Evolutionary conservation across 768 basidiomycete species (phyloP).

Genomic region (Fibroporia radiculosa): DNA sequence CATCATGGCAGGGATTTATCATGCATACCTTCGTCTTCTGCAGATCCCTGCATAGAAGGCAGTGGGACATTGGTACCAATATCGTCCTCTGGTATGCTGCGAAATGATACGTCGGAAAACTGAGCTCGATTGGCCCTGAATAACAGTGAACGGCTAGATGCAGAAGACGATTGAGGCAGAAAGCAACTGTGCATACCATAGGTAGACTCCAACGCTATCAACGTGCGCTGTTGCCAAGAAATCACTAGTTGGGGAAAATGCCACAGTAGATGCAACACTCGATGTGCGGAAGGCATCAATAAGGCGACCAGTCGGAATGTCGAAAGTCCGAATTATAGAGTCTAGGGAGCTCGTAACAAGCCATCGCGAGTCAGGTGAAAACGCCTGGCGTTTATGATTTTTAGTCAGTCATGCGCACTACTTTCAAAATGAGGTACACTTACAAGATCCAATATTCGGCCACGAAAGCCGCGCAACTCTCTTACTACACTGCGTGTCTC

Average conservation of each 20-base stretch:
- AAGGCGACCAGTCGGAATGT: constrained; percentile 85
- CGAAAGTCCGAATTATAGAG: constrained; percentile 89
- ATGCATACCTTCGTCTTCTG: constrained; percentile 69
- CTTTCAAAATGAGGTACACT: constrained; percentile 17
- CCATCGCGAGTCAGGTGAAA: constrained; percentile 96
- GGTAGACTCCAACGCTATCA: constrained; percentile 87
- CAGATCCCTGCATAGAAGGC: constrained; percentile 77
- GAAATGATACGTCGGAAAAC: constrained; percentile 78
- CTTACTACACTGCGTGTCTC: constrained; percentile 85
- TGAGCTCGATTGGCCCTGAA: constrained; percentile 92
- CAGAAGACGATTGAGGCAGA: not conserved
- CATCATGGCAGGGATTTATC: not conserved
- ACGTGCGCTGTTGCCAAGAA: constrained; percentile 94
- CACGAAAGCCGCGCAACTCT: constrained; percentile 78
- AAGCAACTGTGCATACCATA: constrained; percentile 54
- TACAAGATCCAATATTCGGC: constrained; percentile 85
- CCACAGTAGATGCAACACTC: constrained; percentile 81
- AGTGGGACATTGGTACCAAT: constrained; percentile 62
- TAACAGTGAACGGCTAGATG: constrained; percentile 5
- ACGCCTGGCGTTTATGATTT: constrained; percentile 49
- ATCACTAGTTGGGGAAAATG: constrained; percentile 93
- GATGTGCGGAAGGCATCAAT: constrained; percentile 89
- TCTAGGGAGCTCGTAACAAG: constrained; percentile 83
- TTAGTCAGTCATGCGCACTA: not conserved
- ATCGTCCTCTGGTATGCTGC: constrained; percentile 64